Conservation (phyloP, 1,139 yeast species). For the Hyphopichia fennica region DNA sequence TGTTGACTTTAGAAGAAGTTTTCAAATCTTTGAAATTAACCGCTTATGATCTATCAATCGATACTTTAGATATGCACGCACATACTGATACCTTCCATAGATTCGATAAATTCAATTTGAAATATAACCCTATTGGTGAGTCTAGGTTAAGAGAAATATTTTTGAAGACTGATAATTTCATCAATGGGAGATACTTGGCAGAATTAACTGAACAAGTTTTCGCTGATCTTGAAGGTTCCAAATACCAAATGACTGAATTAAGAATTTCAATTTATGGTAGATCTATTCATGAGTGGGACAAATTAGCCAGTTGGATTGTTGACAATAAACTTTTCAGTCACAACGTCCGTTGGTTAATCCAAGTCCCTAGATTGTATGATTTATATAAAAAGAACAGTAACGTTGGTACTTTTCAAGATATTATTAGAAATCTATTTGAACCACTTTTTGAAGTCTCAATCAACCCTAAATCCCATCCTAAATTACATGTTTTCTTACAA, state of each 20-base stretch:
- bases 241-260: constrained; percentile 96
- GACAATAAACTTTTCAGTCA: constrained; percentile 90
- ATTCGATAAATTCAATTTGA: constrained; percentile 94
- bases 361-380: constrained; percentile 91
- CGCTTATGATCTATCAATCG: constrained; percentile 93
- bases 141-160: constrained; percentile 94
- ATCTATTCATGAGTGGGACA: constrained; percentile 89
- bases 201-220: constrained; percentile 92
- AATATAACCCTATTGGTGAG: constrained; percentile 97
- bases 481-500: constrained; percentile 81
- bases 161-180: constrained; percentile 90
- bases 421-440: constrained; percentile 72
- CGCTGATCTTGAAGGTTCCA: constrained; percentile 89
- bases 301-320: constrained; percentile 89
- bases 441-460: constrained; percentile 92
- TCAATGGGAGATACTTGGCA: constrained; percentile 85
- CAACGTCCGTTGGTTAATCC: constrained; percentile 96
- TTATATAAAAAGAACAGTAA: constrained; percentile 77
- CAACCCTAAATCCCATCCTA: constrained; percentile 85
- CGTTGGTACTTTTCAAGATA: constrained; percentile 71
- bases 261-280: constrained; percentile 95
- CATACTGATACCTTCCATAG: constrained; percentile 97
- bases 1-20: constrained; percentile 83
- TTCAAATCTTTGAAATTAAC: constrained; percentile 86
- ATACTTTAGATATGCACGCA: constrained; percentile 98